Evolutionary conservation across 352 stramenopile genomes (phyloP), one percentile per base, ranked within the genome.

Genomic region (Globisporangium nodosum): DNA sequence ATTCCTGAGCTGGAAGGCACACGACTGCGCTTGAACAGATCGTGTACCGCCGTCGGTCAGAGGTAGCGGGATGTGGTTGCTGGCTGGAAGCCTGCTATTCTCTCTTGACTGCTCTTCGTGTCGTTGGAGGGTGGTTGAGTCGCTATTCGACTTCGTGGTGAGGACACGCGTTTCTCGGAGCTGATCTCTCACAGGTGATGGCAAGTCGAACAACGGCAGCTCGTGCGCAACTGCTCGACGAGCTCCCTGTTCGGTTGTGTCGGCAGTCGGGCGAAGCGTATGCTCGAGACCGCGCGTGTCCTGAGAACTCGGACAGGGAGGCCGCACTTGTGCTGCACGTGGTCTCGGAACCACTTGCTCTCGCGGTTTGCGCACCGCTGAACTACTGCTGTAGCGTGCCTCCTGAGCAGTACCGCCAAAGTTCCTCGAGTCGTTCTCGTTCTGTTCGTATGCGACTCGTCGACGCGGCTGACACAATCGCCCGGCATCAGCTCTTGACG

Each of bases 371-470:
- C 37, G 16, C 37, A 18, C 13, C 8, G 2, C 12, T 42, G 37
- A 42, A 42, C 5, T 42, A 5, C 13, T 40, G 5, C 5, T 13
- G 37, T 12, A 5, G 13, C 12, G 11, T 42, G 37, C 0, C 12
- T 31, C 18, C 31, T 30, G 7, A 8, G 1, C 2, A 31, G 27
- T 31, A 3, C 5, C 8, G 30, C 21, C 21, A 24, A 24, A 39
- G 16, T 54, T 54, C 31, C n/a, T 42, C 6, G 49, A 8, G 8
- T 30, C 31, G 31, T 54, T 54, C 49, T 54, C 49, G 18, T 54
- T 54, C 18, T 54, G 30, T 31, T 54, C 31, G 30, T 24, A 5
- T 15, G 18, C 16, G 7, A 15, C 37, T 27, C 18, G 21, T 18
- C 11, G 7, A 6, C n/a, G 49, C 31, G 2, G 16, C 27, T 13